Evolutionary conservation across 805 yeast genomes (phyloP).

Genomic region (Dipodascus albidus): DNA sequence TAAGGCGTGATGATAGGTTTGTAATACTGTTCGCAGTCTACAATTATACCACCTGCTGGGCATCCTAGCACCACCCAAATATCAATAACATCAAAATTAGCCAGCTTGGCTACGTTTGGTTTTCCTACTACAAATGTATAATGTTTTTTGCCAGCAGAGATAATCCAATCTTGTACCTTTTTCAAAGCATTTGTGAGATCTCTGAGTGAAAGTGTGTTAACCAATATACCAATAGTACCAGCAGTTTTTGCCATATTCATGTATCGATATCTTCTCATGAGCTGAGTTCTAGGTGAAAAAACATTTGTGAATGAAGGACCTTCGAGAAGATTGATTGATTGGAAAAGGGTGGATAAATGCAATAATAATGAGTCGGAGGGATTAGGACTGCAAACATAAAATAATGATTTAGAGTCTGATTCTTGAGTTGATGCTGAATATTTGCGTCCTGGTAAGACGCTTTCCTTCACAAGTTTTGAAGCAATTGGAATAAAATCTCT

Average conservation of each 20-base stretch:
- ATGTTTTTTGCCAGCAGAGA: slow-evolving; percentile 75
- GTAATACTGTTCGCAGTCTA: slow-evolving; percentile 68
- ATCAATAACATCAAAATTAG: slow-evolving; percentile 90
- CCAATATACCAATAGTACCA: slow-evolving; percentile 81
- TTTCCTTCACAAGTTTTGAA: neutral
- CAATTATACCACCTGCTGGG: slow-evolving; percentile 81
- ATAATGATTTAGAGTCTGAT: slow-evolving; percentile 41
- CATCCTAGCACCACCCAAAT: slow-evolving; percentile 94
- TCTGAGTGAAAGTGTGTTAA: slow-evolving; percentile 75
- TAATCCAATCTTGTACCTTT: slow-evolving; percentile 47
- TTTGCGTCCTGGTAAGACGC: slow-evolving; percentile 15
- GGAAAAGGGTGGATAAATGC: slow-evolving; percentile 62
- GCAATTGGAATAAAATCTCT: neutral
- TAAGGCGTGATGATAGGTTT: slow-evolving; percentile 92
- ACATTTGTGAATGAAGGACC: slow-evolving; percentile 21
- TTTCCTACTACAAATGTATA: slow-evolving; percentile 95
- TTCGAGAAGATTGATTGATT: slow-evolving; percentile 39
- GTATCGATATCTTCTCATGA: slow-evolving; percentile 72
- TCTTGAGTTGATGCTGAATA: slow-evolving; percentile 12
- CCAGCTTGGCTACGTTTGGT: slow-evolving; percentile 93
- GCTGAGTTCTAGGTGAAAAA: slow-evolving; percentile 49
- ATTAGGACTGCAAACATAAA: slow-evolving; percentile 37
- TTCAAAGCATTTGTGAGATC: slow-evolving; percentile 62
- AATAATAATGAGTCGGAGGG: slow-evolving; percentile 76
- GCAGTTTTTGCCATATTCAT: slow-evolving; percentile 88